Conservation (phyloP, 73 alveolate species). For the Paraurostyla sp. region DNA sequence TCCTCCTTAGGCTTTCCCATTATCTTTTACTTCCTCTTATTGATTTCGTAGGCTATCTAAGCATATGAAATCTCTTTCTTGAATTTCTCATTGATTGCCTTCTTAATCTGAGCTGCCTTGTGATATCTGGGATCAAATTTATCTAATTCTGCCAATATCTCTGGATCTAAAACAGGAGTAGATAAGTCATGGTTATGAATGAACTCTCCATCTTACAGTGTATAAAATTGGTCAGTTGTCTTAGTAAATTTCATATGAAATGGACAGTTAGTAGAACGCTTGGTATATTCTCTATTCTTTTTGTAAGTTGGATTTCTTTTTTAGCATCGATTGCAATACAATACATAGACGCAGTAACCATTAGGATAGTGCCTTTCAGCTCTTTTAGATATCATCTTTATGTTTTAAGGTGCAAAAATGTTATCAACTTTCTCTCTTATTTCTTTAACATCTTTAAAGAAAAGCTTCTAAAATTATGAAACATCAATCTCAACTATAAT, state of each 20-base stretch:
- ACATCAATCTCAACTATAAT: slow-evolving; percentile 65
- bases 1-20: slow-evolving; percentile 8
- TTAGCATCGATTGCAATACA: slow-evolving; percentile 73
- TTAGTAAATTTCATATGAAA: slow-evolving; percentile 73
- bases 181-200: slow-evolving; percentile 67
- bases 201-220: slow-evolving; percentile 52
- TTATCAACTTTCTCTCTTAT: slow-evolving; percentile 63
- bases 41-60: slow-evolving; percentile 72
- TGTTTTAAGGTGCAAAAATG: slow-evolving; percentile 65
- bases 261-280: slow-evolving; percentile 73
- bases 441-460: slow-evolving; percentile 58
- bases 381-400: slow-evolving; percentile 74
- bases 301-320: slow-evolving; percentile 74
- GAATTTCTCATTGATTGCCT: slow-evolving; percentile 54
- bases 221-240: not conserved
- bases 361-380: slow-evolving; percentile 76
- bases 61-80: slow-evolving; percentile 72
- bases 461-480: not conserved
- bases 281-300: slow-evolving; percentile 56
- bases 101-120: slow-evolving; percentile 68
- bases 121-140: slow-evolving; percentile 48
- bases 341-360: slow-evolving; percentile 71
- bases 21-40: slow-evolving; percentile 61
- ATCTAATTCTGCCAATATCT: slow-evolving; percentile 50
- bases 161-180: slow-evolving; percentile 70